Evolutionary conservation across 371 early-diverging fungal species (phyloP), one percentile per base, ranked within the genome.

Genomic region (Choanephora cucurbitarum): DNA sequence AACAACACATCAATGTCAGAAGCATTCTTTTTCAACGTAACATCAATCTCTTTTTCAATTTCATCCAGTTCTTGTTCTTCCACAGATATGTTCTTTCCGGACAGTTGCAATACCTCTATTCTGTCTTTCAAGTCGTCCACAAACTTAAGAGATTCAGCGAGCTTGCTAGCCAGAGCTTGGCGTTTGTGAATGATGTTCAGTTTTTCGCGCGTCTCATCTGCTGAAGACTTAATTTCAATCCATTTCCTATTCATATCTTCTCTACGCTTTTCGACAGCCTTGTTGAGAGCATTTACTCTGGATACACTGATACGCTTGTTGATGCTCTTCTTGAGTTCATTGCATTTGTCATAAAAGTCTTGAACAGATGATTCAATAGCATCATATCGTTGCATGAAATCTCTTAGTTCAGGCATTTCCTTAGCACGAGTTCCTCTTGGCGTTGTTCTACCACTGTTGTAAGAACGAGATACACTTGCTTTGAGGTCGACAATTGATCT

Each of bases 21-120:
- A 1, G 64, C 53, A 37, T 66, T 64, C 21, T 69, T 70, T 1
- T 56, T 62, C 18, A 79, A 22, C 3, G 65, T 48, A 8, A 56
- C 51, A 10, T 72, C 59, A 24, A 75, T 61, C n/a, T 74, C 75
- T n/a, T 70, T 60, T 32, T 75, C 62, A 7, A 78, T 44, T 17
- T 62, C 69, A 52, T 64, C 67, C 55, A 77, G 52, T 48, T 73
- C 73, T 52, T 69, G 67, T 19, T 75, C 73, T 49, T 78, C 79
- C 5, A 74, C 66, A 0, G 68, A 55, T 14, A 78, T 58, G 24
- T 67, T 67, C 24, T 69, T 70, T 7, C 75, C 75, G 19, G 66
- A 66, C 23, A 80, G 51, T 17, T 79, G 73, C 10, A 82, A 49
- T 19, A 70, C 64, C 11, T 72, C 68, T 7, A 76, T 67, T 9